Conservation (phyloP, 2,329 filamentous ascomycete genomes). For the Apiospora malaysiana region DNA sequence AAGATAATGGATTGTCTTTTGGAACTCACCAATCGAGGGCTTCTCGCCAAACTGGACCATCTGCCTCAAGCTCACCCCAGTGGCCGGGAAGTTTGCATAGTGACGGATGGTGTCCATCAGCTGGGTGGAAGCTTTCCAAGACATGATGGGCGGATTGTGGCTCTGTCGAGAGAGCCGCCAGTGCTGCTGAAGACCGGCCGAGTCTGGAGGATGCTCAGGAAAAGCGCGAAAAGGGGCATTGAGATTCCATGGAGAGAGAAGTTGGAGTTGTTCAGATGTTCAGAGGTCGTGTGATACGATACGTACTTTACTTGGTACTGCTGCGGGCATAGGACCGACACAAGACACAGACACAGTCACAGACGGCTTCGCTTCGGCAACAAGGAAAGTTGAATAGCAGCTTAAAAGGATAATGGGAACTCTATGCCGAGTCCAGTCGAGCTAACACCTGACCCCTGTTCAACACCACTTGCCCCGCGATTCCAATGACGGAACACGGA, state of each 20-base stretch:
- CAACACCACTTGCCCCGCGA: slow-evolving; percentile 15
- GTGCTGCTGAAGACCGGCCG: slow-evolving; percentile 20
- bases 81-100: slow-evolving; percentile 96
- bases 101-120: slow-evolving; percentile 98
- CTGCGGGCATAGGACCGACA: no score
- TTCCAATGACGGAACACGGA: slow-evolving; percentile 20
- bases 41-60: slow-evolving; percentile 99
- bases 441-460: slow-evolving; percentile 2
- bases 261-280: neutral
- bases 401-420: slow-evolving; percentile 19
- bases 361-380: slow-evolving; percentile 20
- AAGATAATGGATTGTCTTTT: neutral
- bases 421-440: slow-evolving; percentile 17
- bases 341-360: neutral
- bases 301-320: neutral
- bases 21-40: slow-evolving; percentile 78
- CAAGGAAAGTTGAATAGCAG: slow-evolving; percentile 19
- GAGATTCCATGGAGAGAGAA: slow-evolving; percentile 17
- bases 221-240: slow-evolving; percentile 18
- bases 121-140: slow-evolving; percentile 89
- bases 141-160: slow-evolving; percentile 65
- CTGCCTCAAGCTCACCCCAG: slow-evolving; percentile 93
- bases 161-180: slow-evolving; percentile 28
- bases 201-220: slow-evolving; percentile 19
- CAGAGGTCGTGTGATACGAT: neutral